Base-by-base conservation (phyloP, 2,329 filamentous ascomycete species). In the Mycosphaerelloides madeirae region DNA sequence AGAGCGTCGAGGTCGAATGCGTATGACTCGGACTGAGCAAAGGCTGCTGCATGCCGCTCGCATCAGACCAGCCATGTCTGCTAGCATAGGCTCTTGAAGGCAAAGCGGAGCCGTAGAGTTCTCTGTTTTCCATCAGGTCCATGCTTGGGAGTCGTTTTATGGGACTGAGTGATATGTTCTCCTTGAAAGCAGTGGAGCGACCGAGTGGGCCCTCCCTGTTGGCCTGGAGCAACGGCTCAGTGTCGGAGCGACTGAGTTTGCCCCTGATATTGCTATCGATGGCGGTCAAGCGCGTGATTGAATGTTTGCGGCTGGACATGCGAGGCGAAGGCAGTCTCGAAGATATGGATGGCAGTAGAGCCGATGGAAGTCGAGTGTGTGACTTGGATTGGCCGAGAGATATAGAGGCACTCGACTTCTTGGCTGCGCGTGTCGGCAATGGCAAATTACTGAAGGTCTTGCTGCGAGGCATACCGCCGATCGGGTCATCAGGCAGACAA, bases 371-470 rank as follows among this genome's bases (percentile, higher is more conserved):
- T 15, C 59, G 52, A 19, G 52, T 44, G 35, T 62, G 56, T 11
- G 61, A 57, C 33, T 58, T 56, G 33, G 56, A 58, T n/a, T 50
- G 43, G 16, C 41, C 50, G 8, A 59, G 54, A 14, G 44, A 29
- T 6, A 47, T 45, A 9, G 22, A 9, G 5, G 22, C 22, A 25
- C n/a, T n/a, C 15, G 43, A 42, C n/a, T 48, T 45, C 45, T 54
- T 53, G 44, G 52, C 52, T 11, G 46, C 45, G 37, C 54, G 50
- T 9, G 52, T 52, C 1, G 62, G 60, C n/a, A 63, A 31, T 4
- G 61, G 58, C 14, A 66, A 50, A 40, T 65, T 64, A 49, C 63
- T 65, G 43, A 65, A 62, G 6, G 64, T 65, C 19, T 58, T 52
- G 46, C 63, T 65, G 35, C 60, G 54, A 20, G 63, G 61, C 54